These are phyloP conservation scores for Colletotrichum viniferum DNA, from an alignment of 2,329 filamentous ascomycete genomes.

Conservation along the genomic window DNA sequence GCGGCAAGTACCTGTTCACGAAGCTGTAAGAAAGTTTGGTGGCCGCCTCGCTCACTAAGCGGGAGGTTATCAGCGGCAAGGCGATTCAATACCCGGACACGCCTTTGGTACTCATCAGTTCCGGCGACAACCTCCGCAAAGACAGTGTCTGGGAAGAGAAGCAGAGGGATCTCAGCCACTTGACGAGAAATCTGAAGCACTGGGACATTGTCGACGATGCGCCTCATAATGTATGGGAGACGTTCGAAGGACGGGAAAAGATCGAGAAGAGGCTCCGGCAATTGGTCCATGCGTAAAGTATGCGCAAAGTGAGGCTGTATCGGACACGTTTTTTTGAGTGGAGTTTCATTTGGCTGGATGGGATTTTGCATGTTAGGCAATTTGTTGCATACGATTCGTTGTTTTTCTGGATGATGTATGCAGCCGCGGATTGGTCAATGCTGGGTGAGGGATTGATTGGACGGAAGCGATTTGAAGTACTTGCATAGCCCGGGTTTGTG, in stretches of 20 bases:
- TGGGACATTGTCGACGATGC: slow-evolving; percentile 91
- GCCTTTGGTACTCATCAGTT: slow-evolving; percentile 82
- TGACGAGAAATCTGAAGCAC: slow-evolving; percentile 77
- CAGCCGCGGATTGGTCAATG: not conserved
- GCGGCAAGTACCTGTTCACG: slow-evolving; percentile 84
- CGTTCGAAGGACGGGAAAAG: slow-evolving; percentile 69
- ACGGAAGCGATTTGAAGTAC: not conserved
- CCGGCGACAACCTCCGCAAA: slow-evolving; percentile 70
- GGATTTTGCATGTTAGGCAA: not conserved
- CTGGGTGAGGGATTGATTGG: not conserved
- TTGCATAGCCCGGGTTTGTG: not conserved
- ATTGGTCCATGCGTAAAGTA: slow-evolving; percentile 52
- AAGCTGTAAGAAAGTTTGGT: slow-evolving; percentile 93
- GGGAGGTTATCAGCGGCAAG: slow-evolving; percentile 78
- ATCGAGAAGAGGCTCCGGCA: slow-evolving; percentile 82
- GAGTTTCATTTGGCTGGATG: not conserved
- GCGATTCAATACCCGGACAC: slow-evolving; percentile 80
- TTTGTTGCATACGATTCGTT: not conserved
- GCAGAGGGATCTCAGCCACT: slow-evolving; percentile 80
- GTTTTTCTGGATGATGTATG: not conserved
- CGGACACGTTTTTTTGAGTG: not conserved
- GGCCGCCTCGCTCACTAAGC: slow-evolving; percentile 80
- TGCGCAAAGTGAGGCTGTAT: not conserved
- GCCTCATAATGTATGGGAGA: slow-evolving; percentile 86
- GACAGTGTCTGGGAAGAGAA: slow-evolving; percentile 80